phyloP scores from a whole-genome alignment of 2,329 filamentous ascomycete genomes.

The Samsoniella hepiali region DNA sequence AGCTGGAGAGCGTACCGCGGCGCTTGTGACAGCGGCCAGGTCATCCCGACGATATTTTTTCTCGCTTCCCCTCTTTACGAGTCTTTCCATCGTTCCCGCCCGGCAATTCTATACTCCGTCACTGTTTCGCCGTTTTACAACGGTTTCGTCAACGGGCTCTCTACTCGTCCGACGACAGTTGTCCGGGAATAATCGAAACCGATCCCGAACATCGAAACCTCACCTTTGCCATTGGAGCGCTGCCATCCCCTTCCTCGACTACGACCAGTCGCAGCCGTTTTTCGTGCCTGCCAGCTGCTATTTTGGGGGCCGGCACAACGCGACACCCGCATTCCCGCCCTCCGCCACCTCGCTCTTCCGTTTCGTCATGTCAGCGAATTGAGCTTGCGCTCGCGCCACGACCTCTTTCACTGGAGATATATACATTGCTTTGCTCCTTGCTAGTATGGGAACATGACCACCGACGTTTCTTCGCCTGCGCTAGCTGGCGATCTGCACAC shows the following conservation, averaged over 20 bases:
- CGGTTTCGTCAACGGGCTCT: background rate
- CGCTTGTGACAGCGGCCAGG: slow-evolving; percentile 4
- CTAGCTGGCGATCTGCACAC: slow-evolving; percentile 10
- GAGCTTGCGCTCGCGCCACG: background rate
- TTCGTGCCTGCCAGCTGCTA: background rate
- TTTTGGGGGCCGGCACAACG: background rate
- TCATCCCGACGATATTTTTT: background rate
- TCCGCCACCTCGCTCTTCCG: background rate
- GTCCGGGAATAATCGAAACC: background rate
- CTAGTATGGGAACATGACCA: slow-evolving; percentile 18
- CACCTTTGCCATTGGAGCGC: slow-evolving; percentile 2
- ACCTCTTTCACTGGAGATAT: background rate
- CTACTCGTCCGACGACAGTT: background rate
- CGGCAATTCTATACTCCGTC: background rate
- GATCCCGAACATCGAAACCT: background rate
- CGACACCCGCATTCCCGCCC: slow-evolving; percentile 2
- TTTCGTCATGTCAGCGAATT: background rate
- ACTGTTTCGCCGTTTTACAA: background rate
- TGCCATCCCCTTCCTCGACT: background rate
- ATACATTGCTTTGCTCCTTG: background rate
- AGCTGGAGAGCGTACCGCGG: slow-evolving; percentile 4
- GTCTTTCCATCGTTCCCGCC: background rate
- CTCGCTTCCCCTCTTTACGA: background rate
- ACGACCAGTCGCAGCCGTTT: background rate
- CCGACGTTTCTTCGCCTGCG: slow-evolving; percentile 13